Evolutionary conservation across 805 yeast species (phyloP).

Genomic region (Phaffomyces thermotolerans): DNA sequence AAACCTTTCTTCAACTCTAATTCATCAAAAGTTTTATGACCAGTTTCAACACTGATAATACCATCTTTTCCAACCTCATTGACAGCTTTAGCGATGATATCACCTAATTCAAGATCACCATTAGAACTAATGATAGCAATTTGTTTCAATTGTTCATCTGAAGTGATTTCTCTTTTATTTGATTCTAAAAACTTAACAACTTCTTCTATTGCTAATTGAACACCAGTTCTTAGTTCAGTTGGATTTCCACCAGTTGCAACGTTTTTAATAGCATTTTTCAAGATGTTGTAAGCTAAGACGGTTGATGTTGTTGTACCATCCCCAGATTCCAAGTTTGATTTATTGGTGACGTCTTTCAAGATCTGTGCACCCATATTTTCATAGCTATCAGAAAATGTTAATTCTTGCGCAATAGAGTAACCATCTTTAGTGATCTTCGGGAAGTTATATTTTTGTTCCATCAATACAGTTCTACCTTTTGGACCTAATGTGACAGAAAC

Average conservation of each 20-base stretch:
- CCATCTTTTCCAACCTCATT: conserved; percentile 99
- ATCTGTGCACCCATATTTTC: conserved; percentile 96
- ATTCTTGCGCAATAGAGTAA: conserved; percentile 90
- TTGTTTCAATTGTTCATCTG: conserved; percentile 92
- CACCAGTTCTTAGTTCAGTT: conserved; percentile 95
- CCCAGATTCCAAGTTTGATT: conserved; percentile 96
- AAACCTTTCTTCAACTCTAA: conserved; percentile 97
- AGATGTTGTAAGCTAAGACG: conserved; percentile 89
- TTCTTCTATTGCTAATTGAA: conserved; percentile 93
- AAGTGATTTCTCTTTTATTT: conserved; percentile 89
- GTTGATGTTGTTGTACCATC: conserved; percentile 99
- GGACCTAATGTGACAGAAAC: conserved; percentile 97
- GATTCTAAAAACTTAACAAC: conserved; percentile 77
- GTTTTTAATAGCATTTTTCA: conserved; percentile 90
- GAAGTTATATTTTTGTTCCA: conserved; percentile 93
- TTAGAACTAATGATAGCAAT: conserved; percentile 97
- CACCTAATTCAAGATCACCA: conserved; percentile 91
- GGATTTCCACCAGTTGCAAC: conserved; percentile 99
- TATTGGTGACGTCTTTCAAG: conserved; percentile 93
- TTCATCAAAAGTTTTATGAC: conserved; percentile 94
- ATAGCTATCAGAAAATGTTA: conserved; percentile 78
- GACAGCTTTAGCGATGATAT: conserved; percentile 89
- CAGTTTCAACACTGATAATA: conserved; percentile 95
- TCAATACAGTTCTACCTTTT: conserved; percentile 93
- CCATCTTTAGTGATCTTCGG: conserved; percentile 99